Conservation (phyloP, 2,329 filamentous ascomycete species). For the Penicillium sp. region DNA sequence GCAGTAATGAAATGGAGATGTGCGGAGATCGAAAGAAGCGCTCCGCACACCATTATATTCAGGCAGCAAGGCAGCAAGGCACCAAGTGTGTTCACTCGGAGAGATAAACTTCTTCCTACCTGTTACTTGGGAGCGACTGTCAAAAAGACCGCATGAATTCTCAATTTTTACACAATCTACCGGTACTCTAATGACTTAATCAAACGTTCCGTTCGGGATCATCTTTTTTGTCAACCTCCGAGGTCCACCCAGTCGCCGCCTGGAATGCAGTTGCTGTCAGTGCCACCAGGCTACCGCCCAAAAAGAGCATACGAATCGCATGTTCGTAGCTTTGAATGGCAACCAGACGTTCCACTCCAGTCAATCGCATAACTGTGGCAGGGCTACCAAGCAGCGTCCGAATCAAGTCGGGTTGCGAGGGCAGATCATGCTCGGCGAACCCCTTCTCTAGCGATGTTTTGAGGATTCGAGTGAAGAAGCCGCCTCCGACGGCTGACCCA, state of each 20-base stretch:
- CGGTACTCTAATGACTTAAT: too few species aligned
- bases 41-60: neutral
- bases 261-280: constrained; percentile 55
- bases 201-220: neutral
- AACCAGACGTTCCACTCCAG: constrained; percentile 52
- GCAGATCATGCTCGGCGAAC: constrained; percentile 52
- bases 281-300: constrained; percentile 54
- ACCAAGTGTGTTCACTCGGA: neutral
- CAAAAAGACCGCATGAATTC: neutral
- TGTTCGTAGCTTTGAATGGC: constrained; percentile 57
- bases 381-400: constrained; percentile 61
- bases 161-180: neutral
- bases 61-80: constrained; percentile 16
- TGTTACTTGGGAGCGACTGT: neutral
- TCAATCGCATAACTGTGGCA: constrained; percentile 53
- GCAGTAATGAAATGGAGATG: neutral
- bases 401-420: constrained; percentile 49
- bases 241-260: constrained; percentile 60
- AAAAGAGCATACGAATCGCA: constrained; percentile 56
- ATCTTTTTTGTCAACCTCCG: constrained; percentile 12
- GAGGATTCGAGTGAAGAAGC: constrained; percentile 68
- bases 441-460: constrained; percentile 56
- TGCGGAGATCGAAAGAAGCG: neutral
- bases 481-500: constrained; percentile 76
- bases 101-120: neutral